Conservation (phyloP, 441 rosid genomes). For the Omphalea diandra region DNA sequence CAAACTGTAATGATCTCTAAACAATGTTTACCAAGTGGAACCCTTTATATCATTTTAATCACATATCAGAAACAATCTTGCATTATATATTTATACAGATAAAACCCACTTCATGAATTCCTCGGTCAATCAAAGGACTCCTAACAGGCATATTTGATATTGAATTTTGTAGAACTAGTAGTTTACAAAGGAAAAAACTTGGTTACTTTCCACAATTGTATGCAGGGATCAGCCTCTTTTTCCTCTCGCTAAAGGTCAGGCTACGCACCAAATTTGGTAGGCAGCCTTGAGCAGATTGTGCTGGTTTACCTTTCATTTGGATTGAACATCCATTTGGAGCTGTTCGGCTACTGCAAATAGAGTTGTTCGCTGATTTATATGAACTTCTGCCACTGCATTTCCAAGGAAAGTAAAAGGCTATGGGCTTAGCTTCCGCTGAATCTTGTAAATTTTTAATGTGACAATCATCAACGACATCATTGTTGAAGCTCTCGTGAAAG, state of each 20-base stretch:
- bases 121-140: neutral
- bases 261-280: constrained; percentile 47
- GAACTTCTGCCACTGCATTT: constrained; percentile 24
- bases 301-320: constrained; percentile 29
- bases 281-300: constrained; percentile 43
- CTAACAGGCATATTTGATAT: neutral
- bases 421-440: constrained; percentile 19
- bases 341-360: constrained; percentile 24
- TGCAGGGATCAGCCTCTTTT: constrained; percentile 33
- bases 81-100: neutral
- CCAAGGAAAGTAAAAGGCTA: constrained; percentile 14
- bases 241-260: constrained; percentile 48
- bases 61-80: too few species aligned
- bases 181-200: neutral
- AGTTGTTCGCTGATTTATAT: constrained; percentile 18
- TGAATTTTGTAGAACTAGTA: neutral
- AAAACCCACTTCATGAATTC: constrained; percentile 2
- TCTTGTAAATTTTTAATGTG: constrained; percentile 20
- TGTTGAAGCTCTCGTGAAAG: constrained; percentile 42
- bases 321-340: constrained; percentile 16
- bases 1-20: too few species aligned
- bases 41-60: too few species aligned
- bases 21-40: too few species aligned
- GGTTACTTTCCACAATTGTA: constrained; percentile 15
- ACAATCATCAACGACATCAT: constrained; percentile 6